phyloP scores from a whole-genome alignment of 148 eudicot species.

The Chenopodium album region DNA sequence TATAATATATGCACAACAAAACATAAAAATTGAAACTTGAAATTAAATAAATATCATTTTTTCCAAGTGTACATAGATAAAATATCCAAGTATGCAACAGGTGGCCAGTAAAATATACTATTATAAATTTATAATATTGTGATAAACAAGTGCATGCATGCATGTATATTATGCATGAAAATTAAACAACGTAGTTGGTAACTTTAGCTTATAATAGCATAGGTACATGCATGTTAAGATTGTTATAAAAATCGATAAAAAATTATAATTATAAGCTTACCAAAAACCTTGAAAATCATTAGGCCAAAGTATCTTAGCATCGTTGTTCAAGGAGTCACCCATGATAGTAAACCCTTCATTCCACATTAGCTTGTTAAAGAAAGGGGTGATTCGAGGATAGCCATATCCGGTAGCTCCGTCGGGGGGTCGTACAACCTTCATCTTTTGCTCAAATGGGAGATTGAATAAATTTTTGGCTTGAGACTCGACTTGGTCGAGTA shows the following conservation, averaged over 20 bases:
- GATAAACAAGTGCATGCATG: not conserved
- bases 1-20: no score
- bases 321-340: conserved; percentile 42
- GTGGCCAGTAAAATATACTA: no score
- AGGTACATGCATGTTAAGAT: not conserved
- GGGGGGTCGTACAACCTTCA: conserved; percentile 44
- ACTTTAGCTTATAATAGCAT: not conserved
- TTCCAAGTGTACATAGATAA: no score
- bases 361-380: conserved; percentile 63
- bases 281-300: conserved; percentile 48
- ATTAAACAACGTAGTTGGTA: not conserved
- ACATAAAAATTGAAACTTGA: no score
- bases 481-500: conserved; percentile 40
- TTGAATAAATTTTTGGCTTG: conserved; percentile 39
- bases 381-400: conserved; percentile 44
- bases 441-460: conserved; percentile 48
- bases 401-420: conserved; percentile 58
- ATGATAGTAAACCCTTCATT: conserved; percentile 71
- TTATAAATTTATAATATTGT: no score
- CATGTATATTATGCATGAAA: conserved; percentile 19
- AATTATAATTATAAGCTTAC: conserved; percentile 29
- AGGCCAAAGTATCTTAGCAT: conserved; percentile 71
- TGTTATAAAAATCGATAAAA: no score
- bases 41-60: no score
- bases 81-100: no score